phyloP scores from a whole-genome alignment of 345 rosid species.

The Populus alba region DNA sequence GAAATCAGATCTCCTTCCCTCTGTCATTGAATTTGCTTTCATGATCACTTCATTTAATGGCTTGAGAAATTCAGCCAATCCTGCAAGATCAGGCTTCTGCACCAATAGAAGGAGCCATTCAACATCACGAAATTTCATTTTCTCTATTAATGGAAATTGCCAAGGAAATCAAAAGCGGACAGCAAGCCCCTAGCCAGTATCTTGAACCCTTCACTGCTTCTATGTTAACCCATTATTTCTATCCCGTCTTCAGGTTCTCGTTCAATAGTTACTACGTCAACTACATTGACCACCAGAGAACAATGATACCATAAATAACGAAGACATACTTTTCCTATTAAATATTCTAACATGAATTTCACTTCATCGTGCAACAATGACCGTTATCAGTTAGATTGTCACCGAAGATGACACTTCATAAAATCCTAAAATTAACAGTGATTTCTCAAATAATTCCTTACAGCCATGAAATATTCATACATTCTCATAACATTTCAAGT shows the following conservation, averaged over 20 bases:
- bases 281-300: not conserved
- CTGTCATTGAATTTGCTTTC: slow-evolving; percentile 76
- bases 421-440: not conserved
- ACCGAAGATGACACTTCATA: not conserved
- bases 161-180: not conserved
- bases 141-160: not conserved
- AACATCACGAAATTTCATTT: not conserved
- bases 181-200: not conserved
- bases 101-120: slow-evolving; percentile 23
- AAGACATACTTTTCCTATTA: not conserved
- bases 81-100: slow-evolving; percentile 75
- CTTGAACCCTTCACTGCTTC: not conserved
- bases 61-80: slow-evolving; percentile 72
- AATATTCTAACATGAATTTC: not conserved
- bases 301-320: not conserved
- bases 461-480: not conserved
- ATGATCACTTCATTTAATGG: slow-evolving; percentile 76
- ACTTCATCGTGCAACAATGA: not conserved
- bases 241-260: not conserved
- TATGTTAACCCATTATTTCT: not conserved
- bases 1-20: slow-evolving; percentile 77
- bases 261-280: not conserved
- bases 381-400: not conserved
- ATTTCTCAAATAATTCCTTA: not conserved
- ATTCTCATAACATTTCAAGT: not conserved